A percentile compares a stretch with the other conserved stretches of the same genome.
Conservation (phyloP, 1,284 basidiomycete species). For the Moniliella sp. region DNA sequence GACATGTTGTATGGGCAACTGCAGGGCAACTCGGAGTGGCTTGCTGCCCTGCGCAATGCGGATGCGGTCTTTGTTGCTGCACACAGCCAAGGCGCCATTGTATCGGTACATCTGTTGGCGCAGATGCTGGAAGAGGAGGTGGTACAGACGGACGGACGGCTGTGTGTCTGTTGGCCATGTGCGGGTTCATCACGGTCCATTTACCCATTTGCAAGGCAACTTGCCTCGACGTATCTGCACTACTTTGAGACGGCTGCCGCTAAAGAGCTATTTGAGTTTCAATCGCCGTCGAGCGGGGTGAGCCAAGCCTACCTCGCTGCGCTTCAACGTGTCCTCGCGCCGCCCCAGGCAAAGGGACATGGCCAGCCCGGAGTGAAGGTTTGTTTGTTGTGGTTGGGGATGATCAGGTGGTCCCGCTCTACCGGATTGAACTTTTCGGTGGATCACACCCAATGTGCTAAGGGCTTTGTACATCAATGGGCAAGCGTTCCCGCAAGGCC, state of each 20-base stretch:
- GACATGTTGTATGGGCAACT: slow-evolving; percentile 54
- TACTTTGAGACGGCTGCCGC: slow-evolving; percentile 83
- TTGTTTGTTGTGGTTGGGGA: slow-evolving; percentile 67
- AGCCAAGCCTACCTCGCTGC: slow-evolving; percentile 57
- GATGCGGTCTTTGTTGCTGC: slow-evolving; percentile 79
- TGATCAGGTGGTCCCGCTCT: slow-evolving; percentile 61
- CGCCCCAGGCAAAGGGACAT: no score
- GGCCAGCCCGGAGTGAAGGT: slow-evolving; percentile 60
- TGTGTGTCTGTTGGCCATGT: slow-evolving; percentile 61
- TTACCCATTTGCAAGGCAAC: slow-evolving; percentile 50
- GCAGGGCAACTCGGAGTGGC: slow-evolving; percentile 56
- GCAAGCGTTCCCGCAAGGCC: slow-evolving; percentile 48
- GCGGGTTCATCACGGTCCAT: slow-evolving; percentile 78
- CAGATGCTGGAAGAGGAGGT: slow-evolving; percentile 39
- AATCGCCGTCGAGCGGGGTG: slow-evolving; percentile 41
- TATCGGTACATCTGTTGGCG: slow-evolving; percentile 69
- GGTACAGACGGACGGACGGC: slow-evolving; percentile 11
- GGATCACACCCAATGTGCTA: slow-evolving; percentile 70
- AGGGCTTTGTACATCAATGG: slow-evolving; percentile 84
- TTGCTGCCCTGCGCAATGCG: slow-evolving; percentile 59
- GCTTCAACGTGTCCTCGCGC: slow-evolving; percentile 51
- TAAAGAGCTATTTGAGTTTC: slow-evolving; percentile 81
- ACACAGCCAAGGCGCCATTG: slow-evolving; percentile 79
- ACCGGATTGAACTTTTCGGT: slow-evolving; percentile 66
- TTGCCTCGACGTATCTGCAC: slow-evolving; percentile 36